These are phyloP conservation scores for Cladosporium halotolerans DNA, from an alignment of 2,329 filamentous ascomycete genomes.

Conservation along the genomic window DNA sequence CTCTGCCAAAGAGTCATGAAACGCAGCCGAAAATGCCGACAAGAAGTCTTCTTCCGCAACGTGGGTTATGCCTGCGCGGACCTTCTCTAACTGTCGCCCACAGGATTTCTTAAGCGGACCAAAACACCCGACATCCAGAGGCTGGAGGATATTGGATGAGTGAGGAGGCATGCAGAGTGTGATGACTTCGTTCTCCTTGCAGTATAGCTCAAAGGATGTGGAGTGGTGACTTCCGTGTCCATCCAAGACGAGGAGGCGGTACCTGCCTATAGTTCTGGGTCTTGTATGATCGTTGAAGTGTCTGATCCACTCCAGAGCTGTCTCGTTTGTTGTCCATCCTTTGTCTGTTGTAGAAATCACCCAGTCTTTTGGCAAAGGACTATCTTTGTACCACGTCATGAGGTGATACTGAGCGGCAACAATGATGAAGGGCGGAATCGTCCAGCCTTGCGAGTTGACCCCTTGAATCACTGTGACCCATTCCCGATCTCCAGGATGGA, in stretches of 20 bases:
- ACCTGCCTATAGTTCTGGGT: neutral
- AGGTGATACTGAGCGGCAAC: conserved; percentile 11
- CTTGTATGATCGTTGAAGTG: neutral
- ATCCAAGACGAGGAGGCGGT: neutral
- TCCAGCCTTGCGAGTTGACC: conserved; percentile 18
- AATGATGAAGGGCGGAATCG: conserved; percentile 23
- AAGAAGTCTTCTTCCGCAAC: neutral
- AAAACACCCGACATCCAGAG: conserved; percentile 12
- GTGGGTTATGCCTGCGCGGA: neutral
- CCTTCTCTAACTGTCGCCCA: neutral
- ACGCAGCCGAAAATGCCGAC: neutral
- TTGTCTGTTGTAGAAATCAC: too few species aligned
- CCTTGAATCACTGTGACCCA: conserved; percentile 23
- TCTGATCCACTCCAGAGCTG: too few species aligned
- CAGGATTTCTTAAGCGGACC: conserved; percentile 4
- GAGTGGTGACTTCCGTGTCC: neutral
- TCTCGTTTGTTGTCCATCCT: too few species aligned
- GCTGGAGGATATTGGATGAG: conserved; percentile 12
- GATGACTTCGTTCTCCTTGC: conserved; percentile 15
- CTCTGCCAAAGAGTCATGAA: neutral
- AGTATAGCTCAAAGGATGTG: neutral
- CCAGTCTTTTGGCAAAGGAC: too few species aligned
- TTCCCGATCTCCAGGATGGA: conserved; percentile 23
- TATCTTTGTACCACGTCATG: too few species aligned
- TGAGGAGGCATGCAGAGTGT: conserved; percentile 17